Evolutionary conservation across 2,329 filamentous ascomycete genomes (phyloP).

Genomic region (Fusarium sp.): DNA sequence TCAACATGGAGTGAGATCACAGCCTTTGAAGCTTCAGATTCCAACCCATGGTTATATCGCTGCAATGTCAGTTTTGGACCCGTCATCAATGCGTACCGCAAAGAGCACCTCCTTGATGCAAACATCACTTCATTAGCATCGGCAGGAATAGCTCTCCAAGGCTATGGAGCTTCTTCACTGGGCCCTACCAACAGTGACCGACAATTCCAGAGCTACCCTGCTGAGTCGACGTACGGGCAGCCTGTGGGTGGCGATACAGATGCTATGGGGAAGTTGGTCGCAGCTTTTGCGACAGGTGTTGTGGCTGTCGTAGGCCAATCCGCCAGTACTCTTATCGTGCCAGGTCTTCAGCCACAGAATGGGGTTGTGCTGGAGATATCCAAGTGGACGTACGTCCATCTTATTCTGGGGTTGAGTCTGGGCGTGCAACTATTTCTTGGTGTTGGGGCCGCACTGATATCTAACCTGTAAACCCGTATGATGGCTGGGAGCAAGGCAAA

Average conservation of each 20-base stretch:
- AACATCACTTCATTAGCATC: constrained; percentile 38
- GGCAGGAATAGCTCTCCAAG: constrained; percentile 41
- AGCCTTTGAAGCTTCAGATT: constrained; percentile 39
- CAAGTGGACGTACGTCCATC: constrained; percentile 47
- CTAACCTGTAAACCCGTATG: constrained; percentile 5
- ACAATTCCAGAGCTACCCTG: constrained; percentile 56
- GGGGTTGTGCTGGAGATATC: constrained; percentile 50
- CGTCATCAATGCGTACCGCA: constrained; percentile 30
- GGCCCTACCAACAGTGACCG: constrained; percentile 21
- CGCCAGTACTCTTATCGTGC: constrained; percentile 44
- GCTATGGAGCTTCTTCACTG: constrained; percentile 39
- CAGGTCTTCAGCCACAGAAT: constrained; percentile 49
- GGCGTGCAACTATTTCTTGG: constrained; percentile 49
- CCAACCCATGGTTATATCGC: constrained; percentile 39
- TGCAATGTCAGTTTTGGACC: constrained; percentile 39
- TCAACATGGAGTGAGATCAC: constrained; percentile 36
- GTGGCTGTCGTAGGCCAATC: constrained; percentile 50
- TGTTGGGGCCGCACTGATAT: constrained; percentile 22
- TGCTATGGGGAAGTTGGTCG: constrained; percentile 53
- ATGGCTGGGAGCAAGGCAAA: neutral
- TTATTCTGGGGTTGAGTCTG: constrained; percentile 51
- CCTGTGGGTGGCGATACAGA: constrained; percentile 47
- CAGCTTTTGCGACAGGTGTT: constrained; percentile 54
- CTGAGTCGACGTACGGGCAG: constrained; percentile 54
- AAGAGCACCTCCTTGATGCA: constrained; percentile 34